Conservation (phyloP, 129 eudicot genomes). For the Chrysanthemum seticuspe region DNA sequence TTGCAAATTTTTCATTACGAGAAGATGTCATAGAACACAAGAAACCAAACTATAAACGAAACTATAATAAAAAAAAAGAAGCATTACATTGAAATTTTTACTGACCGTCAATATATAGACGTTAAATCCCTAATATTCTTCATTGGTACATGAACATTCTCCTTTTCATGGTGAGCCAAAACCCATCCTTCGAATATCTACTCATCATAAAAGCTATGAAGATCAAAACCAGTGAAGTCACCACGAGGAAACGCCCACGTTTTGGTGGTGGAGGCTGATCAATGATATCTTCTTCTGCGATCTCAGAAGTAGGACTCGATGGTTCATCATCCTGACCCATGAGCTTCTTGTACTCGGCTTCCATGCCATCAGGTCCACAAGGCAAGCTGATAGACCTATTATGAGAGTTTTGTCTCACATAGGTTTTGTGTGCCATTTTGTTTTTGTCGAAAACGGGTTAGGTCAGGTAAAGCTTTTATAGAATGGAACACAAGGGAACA, state of each 20-base stretch:
- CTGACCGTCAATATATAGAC: conserved; percentile 18
- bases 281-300: conserved; percentile 27
- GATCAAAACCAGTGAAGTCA: conserved; percentile 24
- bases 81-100: conserved; percentile 21
- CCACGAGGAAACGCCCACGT: conserved; percentile 12
- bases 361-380: conserved; percentile 38
- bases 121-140: conserved; percentile 16
- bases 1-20: conserved; percentile 7
- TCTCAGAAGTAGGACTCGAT: conserved; percentile 37
- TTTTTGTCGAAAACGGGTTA: conserved; percentile 22
- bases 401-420: conserved; percentile 40
- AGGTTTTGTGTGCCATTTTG: conserved; percentile 31
- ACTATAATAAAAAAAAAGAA: neutral
- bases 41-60: conserved; percentile 19
- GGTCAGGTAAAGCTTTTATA: conserved; percentile 21
- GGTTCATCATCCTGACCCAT: conserved; percentile 34
- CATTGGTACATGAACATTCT: conserved; percentile 18
- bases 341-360: conserved; percentile 39
- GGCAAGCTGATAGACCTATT: conserved; percentile 39
- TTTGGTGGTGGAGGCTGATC: conserved; percentile 23
- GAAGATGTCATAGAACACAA: conserved; percentile 20
- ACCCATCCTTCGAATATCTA: conserved; percentile 32
- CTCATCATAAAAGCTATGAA: conserved; percentile 31
- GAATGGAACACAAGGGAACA: conserved; percentile 33
- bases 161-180: conserved; percentile 30